A percentile compares a stretch with the other conserved stretches of the same genome.
Evolutionary conservation across 768 basidiomycete genomes (phyloP).

Genomic region (Leucosporidium creatinivorum): DNA sequence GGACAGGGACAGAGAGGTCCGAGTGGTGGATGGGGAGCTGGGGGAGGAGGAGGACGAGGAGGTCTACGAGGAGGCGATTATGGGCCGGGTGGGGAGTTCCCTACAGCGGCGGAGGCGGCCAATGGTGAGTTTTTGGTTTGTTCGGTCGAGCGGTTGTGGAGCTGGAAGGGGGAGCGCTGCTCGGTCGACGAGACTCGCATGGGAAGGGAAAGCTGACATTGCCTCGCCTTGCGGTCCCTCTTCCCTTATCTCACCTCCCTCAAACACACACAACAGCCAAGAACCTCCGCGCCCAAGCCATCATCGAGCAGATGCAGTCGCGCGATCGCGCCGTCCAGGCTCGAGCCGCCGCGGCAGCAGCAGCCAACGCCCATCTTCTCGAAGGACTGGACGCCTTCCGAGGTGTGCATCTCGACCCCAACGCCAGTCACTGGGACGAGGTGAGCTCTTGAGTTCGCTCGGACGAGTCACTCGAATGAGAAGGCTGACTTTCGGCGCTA

Average conservation of each 20-base stretch:
- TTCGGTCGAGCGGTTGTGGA: no score
- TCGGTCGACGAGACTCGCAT: no score
- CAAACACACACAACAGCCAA: conserved; percentile 28
- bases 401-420: conserved; percentile 85
- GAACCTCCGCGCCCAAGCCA: conserved; percentile 19
- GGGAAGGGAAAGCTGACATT: conserved; percentile 21
- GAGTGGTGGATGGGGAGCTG: conserved; percentile 59
- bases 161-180: no score
- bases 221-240: no score
- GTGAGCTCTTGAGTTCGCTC: conserved; percentile 55
- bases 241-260: no score
- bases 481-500: conserved; percentile 3
- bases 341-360: conserved; percentile 51
- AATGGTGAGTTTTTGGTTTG: conserved; percentile 52
- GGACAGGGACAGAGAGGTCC: not conserved
- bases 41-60: conserved; percentile 40
- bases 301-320: conserved; percentile 33
- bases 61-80: not conserved
- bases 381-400: conserved; percentile 91
- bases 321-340: conserved; percentile 39
- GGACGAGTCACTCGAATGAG: no score
- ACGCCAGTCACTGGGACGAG: conserved; percentile 96
- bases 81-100: conserved; percentile 60
- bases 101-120: conserved; percentile 92
- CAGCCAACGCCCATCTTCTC: conserved; percentile 58